Evolutionary conservation across 148 eudicot genomes (phyloP), one percentile per base, ranked within the genome.

Genomic region (Pouteria glomerata): DNA sequence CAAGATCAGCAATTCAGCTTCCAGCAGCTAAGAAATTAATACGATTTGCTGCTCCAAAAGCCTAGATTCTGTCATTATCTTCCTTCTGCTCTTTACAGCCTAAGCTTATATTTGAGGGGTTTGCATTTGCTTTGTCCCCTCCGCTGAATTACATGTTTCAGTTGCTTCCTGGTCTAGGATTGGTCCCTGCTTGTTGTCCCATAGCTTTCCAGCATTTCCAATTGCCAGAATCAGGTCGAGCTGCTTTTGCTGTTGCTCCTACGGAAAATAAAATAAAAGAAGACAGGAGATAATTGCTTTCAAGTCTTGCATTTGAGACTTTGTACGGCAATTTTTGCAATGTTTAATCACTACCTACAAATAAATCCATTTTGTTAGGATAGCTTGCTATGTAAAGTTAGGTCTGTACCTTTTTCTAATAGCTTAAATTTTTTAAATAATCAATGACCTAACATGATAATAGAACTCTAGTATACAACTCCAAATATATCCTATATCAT

Each of bases 191-290:
- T 71, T 76, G 64, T 12, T 78, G 55, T 89, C 90, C 71, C 69
- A 72, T 41, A 94, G 80, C 26, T 86, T 89, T 48, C 88, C 91
- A 68, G 70, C 76, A 75, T 91, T 89, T 18, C 79, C 91, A 44
- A 91, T 82, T 51, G 91, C 88, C 70, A 94, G 85, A 71, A 94
- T 89, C 58, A 94, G 90, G 58, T 94, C 97, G 14, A 94, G 88
- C 74, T 91, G 97, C 74, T 94, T 94, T 57, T 86, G 88, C 72
- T 94, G 98, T 52, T 85, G 88, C 24, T 82, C 86, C 86, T 85
- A 37, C 35, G 69, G 44, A 27, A 45, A 56, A 11, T 33, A 74
- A 57, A 55, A 23, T 13, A 55, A 57, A 57, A 13, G n/a, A n/a
- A n/a, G n/a, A n/a, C n/a, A n/a, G n/a, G n/a, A n/a, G n/a, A n/a